Evolutionary conservation across 345 rosid species (phyloP).

Genomic region (Hirschfeldia incana): DNA sequence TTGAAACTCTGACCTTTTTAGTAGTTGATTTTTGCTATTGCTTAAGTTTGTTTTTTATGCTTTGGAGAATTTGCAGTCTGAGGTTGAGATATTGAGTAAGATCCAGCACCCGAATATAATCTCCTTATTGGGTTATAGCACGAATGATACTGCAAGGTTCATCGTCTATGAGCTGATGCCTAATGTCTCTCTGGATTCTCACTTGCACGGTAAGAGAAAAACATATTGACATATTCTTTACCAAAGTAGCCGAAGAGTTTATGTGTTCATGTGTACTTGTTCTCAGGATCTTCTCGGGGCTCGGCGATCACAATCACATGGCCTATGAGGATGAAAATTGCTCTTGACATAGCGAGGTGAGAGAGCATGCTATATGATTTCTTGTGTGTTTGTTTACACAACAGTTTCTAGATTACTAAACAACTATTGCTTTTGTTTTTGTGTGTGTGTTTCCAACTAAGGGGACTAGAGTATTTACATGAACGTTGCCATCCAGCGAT

Average conservation of each 20-base stretch:
- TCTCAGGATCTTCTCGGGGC: slow-evolving; percentile 72
- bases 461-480: slow-evolving; percentile 95
- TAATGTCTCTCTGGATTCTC: slow-evolving; percentile 84
- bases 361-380: slow-evolving; percentile 20
- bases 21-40: neutral
- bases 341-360: slow-evolving; percentile 87
- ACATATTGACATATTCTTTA: neutral
- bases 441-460: slow-evolving; percentile 41
- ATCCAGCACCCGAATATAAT: slow-evolving; percentile 79
- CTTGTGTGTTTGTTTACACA: neutral
- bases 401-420: slow-evolving; percentile 4
- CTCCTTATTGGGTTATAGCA: slow-evolving; percentile 72
- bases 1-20: neutral
- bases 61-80: slow-evolving; percentile 58
- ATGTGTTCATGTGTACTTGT: neutral
- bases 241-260: neutral
- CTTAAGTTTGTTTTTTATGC: neutral
- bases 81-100: slow-evolving; percentile 75
- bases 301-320: slow-evolving; percentile 74
- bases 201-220: slow-evolving; percentile 66
- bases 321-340: slow-evolving; percentile 91
- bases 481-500: slow-evolving; percentile 86
- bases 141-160: slow-evolving; percentile 54
- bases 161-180: slow-evolving; percentile 90
- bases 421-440: neutral